A percentile compares a stretch with the other conserved stretches of the same genome.
Evolutionary conservation across 352 stramenopile species (phyloP).

Genomic region (Phytophthora sansomeana): DNA sequence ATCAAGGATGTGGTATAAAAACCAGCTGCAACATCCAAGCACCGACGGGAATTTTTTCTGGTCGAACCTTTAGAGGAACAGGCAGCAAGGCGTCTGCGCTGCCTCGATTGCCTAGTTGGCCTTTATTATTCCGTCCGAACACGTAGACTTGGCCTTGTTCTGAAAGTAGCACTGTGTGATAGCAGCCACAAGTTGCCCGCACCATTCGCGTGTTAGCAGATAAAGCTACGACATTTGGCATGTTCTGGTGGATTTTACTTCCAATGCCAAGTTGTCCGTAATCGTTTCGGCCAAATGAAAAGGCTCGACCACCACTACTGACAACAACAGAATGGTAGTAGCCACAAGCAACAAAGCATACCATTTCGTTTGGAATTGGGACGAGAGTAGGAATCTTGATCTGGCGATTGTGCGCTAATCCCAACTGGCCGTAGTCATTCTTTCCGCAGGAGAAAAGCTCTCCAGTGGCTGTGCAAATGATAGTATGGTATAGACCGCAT

Average conservation of each 20-base stretch:
- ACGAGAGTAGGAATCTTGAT: constrained; percentile 76
- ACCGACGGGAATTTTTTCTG: constrained; percentile 79
- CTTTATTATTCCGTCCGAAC: constrained; percentile 91
- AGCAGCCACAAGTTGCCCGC: constrained; percentile 83
- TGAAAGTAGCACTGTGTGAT: constrained; percentile 86
- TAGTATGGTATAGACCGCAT: constrained; percentile 88
- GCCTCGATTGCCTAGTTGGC: constrained; percentile 85
- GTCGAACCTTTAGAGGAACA: constrained; percentile 83
- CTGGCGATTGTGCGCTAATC: constrained; percentile 78
- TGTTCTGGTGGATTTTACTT: constrained; percentile 86
- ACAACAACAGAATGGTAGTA: constrained; percentile 90
- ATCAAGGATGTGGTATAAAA: constrained; percentile 92
- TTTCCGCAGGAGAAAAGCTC: constrained; percentile 87
- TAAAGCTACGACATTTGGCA: constrained; percentile 71
- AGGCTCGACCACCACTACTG: constrained; percentile 66
- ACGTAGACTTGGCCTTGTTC: constrained; percentile 87
- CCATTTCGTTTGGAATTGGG: constrained; percentile 68
- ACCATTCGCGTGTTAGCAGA: constrained; percentile 78
- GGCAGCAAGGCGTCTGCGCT: constrained; percentile 84
- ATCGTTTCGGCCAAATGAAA: constrained; percentile 88
- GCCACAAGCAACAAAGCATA: constrained; percentile 85
- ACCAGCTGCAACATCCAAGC: constrained; percentile 82
- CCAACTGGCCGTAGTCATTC: constrained; percentile 90
- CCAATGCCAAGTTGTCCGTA: constrained; percentile 90
- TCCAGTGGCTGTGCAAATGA: constrained; percentile 73